These are phyloP conservation scores for Phytophthora podocarpi DNA, from an alignment of 352 stramenopile genomes.

Conservation along the genomic window DNA sequence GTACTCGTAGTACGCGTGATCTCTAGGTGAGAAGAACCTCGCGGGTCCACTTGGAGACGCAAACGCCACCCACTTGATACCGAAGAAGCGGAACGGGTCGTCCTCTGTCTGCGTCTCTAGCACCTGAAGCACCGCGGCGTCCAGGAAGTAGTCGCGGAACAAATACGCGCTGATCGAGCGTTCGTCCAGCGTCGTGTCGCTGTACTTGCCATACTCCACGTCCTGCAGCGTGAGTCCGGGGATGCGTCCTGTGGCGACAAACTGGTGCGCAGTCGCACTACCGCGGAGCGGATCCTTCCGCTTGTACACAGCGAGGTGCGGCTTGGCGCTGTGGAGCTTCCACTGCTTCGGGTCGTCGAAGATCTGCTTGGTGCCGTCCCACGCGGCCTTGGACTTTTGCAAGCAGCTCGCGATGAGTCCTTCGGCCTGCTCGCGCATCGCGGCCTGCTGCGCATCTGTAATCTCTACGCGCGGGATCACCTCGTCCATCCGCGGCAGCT, in stretches of 20 bases:
- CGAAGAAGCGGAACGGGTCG: constrained; percentile 75
- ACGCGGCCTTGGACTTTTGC: constrained; percentile 52
- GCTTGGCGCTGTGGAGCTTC: constrained; percentile 67
- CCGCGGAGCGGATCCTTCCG: constrained; percentile 25
- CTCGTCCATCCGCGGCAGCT: constrained; percentile 43
- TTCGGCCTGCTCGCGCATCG: constrained; percentile 44
- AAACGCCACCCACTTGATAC: constrained; percentile 78
- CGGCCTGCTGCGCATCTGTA: constrained; percentile 28
- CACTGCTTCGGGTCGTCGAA: constrained; percentile 65
- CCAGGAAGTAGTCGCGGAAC: constrained; percentile 68
- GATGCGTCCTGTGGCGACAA: constrained; percentile 63
- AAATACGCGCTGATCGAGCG: constrained; percentile 61
- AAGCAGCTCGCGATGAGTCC: constrained; percentile 42
- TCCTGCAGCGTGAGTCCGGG: constrained; percentile 63
- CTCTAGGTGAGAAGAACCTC: constrained; percentile 55
- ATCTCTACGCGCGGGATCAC: constrained; percentile 40
- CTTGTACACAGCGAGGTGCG: constrained; percentile 59
- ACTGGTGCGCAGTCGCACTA: constrained; percentile 38
- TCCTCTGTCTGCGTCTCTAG: constrained; percentile 62
- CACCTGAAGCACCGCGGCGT: constrained; percentile 68
- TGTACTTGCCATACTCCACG: constrained; percentile 72
- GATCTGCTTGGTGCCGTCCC: constrained; percentile 64
- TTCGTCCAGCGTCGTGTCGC: constrained; percentile 72
- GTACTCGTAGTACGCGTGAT: constrained; percentile 71
- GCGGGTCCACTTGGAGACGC: constrained; percentile 45